phyloP scores from a whole-genome alignment of 495 filamentous ascomycete genomes.

The Penicillium bovifimosum region DNA sequence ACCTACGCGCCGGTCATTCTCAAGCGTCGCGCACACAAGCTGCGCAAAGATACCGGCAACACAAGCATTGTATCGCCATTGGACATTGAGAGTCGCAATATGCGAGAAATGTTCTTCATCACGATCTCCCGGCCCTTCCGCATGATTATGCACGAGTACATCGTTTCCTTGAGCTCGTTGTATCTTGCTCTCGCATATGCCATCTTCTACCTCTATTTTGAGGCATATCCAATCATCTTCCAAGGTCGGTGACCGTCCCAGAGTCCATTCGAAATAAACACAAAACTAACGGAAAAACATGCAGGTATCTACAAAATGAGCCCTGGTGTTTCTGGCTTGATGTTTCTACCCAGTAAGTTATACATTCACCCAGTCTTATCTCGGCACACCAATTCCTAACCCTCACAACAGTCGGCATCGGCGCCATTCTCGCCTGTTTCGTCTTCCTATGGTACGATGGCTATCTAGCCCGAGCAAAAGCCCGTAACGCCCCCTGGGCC shows the following conservation, averaged over 20 bases:
- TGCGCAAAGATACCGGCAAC: slow-evolving; percentile 61
- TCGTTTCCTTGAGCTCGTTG: slow-evolving; percentile 60
- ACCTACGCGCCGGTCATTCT: slow-evolving; percentile 73
- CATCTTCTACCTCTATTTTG: slow-evolving; percentile 73
- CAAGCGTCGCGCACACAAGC: slow-evolving; percentile 53
- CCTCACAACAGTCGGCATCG: slow-evolving; percentile 24
- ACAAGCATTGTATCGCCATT: slow-evolving; percentile 38
- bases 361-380: background rate
- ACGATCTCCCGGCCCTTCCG: slow-evolving; percentile 45
- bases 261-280: background rate
- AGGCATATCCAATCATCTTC: slow-evolving; percentile 64
- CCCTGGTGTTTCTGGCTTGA: slow-evolving; percentile 28
- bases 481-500: slow-evolving; percentile 31
- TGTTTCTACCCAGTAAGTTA: slow-evolving; percentile 36
- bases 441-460: slow-evolving; percentile 39
- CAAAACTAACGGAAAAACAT: background rate
- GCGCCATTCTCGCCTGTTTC: slow-evolving; percentile 26
- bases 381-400: background rate
- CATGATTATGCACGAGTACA: slow-evolving; percentile 47
- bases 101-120: slow-evolving; percentile 37
- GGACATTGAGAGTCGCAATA: slow-evolving; percentile 42
- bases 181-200: slow-evolving; percentile 65
- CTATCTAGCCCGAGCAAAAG: slow-evolving; percentile 32
- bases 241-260: slow-evolving; percentile 27
- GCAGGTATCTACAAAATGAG: slow-evolving; percentile 35